Conservation (phyloP, 805 yeast genomes). For the Wickerhamomyces mucosus region DNA sequence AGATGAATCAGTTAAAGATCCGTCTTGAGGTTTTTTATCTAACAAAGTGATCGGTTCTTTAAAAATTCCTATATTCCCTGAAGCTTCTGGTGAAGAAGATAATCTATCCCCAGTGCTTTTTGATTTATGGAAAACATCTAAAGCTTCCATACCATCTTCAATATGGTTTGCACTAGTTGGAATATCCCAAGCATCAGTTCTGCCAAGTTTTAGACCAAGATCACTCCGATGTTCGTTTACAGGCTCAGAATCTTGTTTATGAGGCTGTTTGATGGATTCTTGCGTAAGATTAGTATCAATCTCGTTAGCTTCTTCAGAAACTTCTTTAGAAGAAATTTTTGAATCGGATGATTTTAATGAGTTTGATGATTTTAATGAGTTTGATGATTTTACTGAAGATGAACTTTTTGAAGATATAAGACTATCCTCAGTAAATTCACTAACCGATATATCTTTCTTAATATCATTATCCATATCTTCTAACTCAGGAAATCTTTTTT, state of each 20-base stretch:
- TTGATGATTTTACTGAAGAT: conserved; percentile 1
- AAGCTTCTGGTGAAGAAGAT: no score
- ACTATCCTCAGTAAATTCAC: conserved; percentile 2
- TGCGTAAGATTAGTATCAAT: neutral
- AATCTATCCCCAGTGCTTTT: neutral
- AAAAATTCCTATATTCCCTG: neutral
- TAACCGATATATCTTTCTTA: conserved; percentile 8
- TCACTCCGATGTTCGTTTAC: no score
- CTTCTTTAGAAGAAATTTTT: neutral
- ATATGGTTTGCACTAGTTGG: conserved; percentile 2
- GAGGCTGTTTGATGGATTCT: no score
- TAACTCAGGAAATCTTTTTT: conserved; percentile 43
- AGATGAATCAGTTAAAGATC: neutral
- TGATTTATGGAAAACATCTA: conserved; percentile 14
- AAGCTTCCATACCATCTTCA: conserved; percentile 5
- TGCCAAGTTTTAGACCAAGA: conserved; percentile 9
- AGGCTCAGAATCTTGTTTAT: no score
- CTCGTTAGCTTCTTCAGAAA: neutral
- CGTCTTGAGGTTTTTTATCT: conserved; percentile 1
- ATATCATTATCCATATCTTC: conserved; percentile 21
- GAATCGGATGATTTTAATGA: neutral
- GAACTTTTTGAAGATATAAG: neutral
- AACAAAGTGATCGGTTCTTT: neutral
- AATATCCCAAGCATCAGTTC: conserved; percentile 17
- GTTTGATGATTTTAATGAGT: conserved; percentile 1